Base-by-base conservation (phyloP, 108 stramenopile species). In the Cyclostephanos invisitatus region DNA sequence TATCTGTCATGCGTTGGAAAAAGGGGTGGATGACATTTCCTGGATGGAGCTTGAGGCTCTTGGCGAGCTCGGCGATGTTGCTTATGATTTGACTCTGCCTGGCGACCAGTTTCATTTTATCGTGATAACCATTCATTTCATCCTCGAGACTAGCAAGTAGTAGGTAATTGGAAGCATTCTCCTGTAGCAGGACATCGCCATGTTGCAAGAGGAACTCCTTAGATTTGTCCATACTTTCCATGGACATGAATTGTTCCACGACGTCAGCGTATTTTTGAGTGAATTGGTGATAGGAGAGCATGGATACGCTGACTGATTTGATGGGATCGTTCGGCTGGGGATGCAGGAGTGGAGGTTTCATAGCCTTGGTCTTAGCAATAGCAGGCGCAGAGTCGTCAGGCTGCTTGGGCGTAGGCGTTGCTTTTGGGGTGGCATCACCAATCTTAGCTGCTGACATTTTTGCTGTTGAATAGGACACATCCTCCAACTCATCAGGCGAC, bases 51-150 rank as follows among this genome's bases (percentile, higher is more conserved):
- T 88, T 67, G 71, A 97, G 70, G 17, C 86, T 88, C 62, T 93
- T 91, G 47, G 96, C 98, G 54, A 99, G 87, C 77, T 99, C 98
- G 7, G 97, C 93, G 79, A 99, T 98, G 77, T 96, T 96, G 70
- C 89, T 86, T 55, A 99, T 89, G 37, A 99, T 93, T 74, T 96
- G 97, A 7, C 83, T 83, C 66, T 92, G 96, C 46, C 97, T 77
- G 42, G 96, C 92, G n/a, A 91, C 91, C 36, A 89, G 86, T 63
- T 87, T 89, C 98, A 98, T 98, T 67, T 97, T 96, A 38, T 95
- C 92, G 36, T 93, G 95, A 55, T 91, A 89, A 53, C 97, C 98
- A 77, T 99, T 99, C 98, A 99, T 99, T 85, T 99, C 98, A 72
- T 99, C 98, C 81, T 99, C 97, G 37, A 99, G 72, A 62, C 89